phyloP scores from a whole-genome alignment of 179 eudicot genomes.

The Silene noctiflora region DNA sequence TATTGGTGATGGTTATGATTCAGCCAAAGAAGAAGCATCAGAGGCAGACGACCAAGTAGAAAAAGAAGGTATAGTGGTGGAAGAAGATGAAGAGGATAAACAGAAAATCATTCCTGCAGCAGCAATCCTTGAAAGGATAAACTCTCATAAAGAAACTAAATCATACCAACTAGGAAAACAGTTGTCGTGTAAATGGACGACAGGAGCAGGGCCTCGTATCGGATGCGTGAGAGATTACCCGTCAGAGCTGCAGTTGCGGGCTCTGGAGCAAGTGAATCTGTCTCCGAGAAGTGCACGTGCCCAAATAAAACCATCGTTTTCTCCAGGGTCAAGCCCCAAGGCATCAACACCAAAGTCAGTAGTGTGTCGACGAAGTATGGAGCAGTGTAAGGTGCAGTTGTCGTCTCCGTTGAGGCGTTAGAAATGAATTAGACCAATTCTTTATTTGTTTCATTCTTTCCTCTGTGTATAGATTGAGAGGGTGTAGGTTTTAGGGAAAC shows the following conservation, averaged over 20 bases:
- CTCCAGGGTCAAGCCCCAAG: slow-evolving; percentile 27
- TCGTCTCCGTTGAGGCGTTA: slow-evolving; percentile 31
- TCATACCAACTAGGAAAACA: slow-evolving; percentile 86
- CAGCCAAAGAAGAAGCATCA: slow-evolving; percentile 33
- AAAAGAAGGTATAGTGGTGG: slow-evolving; percentile 20
- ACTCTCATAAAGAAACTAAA: slow-evolving; percentile 62
- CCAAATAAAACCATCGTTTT: slow-evolving; percentile 20
- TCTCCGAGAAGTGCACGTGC: slow-evolving; percentile 61
- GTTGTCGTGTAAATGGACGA: slow-evolving; percentile 81
- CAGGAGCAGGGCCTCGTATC: slow-evolving; percentile 94
- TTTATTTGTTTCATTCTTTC: slow-evolving; percentile 46
- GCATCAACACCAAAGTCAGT: slow-evolving; percentile 25
- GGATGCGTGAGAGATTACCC: slow-evolving; percentile 94
- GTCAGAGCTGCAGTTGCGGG: slow-evolving; percentile 60
- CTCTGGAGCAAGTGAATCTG: slow-evolving; percentile 65
- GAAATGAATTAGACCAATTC: slow-evolving; percentile 26
- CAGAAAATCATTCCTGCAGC: slow-evolving; percentile 52
- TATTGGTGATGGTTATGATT: slow-evolving; percentile 32
- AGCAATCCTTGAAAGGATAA: slow-evolving; percentile 59
- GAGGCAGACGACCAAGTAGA: slow-evolving; percentile 19
- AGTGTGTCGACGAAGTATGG: slow-evolving; percentile 22
- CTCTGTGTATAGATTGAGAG: slow-evolving; percentile 34
- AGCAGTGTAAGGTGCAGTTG: slow-evolving; percentile 27
- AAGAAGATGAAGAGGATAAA: slow-evolving; percentile 29
- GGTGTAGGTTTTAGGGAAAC: slow-evolving; percentile 11